Evolutionary conservation across 1,284 basidiomycete species (phyloP), one percentile per base, ranked within the genome.

Genomic region (Leccinum pachyderme): DNA sequence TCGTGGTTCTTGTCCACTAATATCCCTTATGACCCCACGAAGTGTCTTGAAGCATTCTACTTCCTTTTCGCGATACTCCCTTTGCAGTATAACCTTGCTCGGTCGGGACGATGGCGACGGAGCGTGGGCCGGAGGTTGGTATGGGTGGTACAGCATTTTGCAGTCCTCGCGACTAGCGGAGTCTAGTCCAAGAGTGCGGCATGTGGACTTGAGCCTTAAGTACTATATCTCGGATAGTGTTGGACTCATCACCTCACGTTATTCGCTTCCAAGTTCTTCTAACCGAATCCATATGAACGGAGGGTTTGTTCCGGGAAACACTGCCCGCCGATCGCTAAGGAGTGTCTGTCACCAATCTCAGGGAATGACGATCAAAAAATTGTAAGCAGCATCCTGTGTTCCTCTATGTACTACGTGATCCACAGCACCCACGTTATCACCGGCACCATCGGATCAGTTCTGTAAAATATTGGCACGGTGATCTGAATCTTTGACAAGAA

Each of bases 61-160:
- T 28, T 67, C 69, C 31, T 47, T 64, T 32, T 68, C 64, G 5
- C 65, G 59, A 35, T 67, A 67, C 27, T 52, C 55, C 47, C 52
- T 54, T 15, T 68, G 66, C 29, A 24, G 13, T 7, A 27, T n/a
- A 7, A 35, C 54, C 27, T 63, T 67, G 35, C 15, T 56, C n/a
- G 49, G 63, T 18, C 49, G 57, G 15, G 55, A 11, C 1, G 47
- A 29, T 4, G 48, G 25, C 5, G 49, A 22, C 8, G 29, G 35
- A 8, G 25, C 2, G 8, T 31, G 5, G 13, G 43, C 13, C 4
- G 48, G 47, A 24, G 8, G 2, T 22, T 24, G 52, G 33, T 44
- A 9, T 31, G 41, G 1, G 12, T 5, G 43, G 22, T 51, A 3
- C 55, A 8, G 18, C 46, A 61, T 65, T 6, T 24, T 47, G 51